Evolutionary conservation across 805 yeast genomes (phyloP), one percentile per base, ranked within the genome.

Genomic region (Saccharomycopsis capsularis): DNA sequence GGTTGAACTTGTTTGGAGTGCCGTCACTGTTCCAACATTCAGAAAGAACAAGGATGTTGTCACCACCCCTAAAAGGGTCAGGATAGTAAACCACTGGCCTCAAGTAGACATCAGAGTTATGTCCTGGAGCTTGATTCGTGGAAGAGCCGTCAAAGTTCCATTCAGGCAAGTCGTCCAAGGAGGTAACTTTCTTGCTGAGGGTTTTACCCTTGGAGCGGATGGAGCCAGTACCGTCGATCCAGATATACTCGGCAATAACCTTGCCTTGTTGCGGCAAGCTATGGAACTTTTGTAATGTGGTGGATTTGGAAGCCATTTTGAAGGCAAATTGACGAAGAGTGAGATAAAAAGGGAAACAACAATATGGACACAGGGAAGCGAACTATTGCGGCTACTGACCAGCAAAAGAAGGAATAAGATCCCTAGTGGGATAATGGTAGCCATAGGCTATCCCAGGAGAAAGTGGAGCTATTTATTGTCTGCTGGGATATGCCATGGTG

Each of bases 101-200:
- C 63, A 93, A 75, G 69, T 89, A 89, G 56, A 93, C 79, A 67
- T 93, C 99, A 41, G 97, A 90, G 75, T 93, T 89, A 68, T 85
- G 82, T 60, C 99, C 99, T 63, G 97, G 97, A 50, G 99, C 99
- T 76, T 93, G 99, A 59, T 84, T 89, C 47, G 99, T 93, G 32
- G 98, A 90, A 41, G 98, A 90, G 70, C 99, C 99, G 68, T 93
- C 99, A 62, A 93, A 93, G 78, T 93, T 93, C 99, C 99, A 93
- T 71, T 91, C 96, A 59, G 98, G 97, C 60, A 93, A 76, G 63
- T 93, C 95, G 55, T 85, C 91, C 46, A 88, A 71, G 35, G 84
- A 73, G 44, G 78, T 64, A 48, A 93, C 84, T 63, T 70, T 75
- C 70, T 80, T 78, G 62, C 62, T 63, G 58, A 93, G 74, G 50